Base-by-base conservation (phyloP, 2,329 filamentous ascomycete species). In the Claviceps maximensis region DNA sequence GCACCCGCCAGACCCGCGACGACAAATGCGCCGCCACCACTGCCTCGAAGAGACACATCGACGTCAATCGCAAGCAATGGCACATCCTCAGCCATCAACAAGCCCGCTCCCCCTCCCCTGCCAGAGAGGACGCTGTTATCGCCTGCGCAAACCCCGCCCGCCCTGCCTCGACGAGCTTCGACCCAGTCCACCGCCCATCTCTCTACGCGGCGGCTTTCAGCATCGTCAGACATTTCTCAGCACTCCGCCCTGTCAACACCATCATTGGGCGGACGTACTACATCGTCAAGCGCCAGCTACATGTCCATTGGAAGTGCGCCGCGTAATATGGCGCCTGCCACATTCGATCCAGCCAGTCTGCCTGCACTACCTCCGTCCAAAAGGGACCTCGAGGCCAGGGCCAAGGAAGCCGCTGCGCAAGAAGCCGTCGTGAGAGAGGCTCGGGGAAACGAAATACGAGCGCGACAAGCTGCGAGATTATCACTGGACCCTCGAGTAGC, bases 311-410 rank as follows among this genome's bases (percentile, higher is more conserved):
- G 74, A 12, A 61, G 67, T 9, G 56, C 65, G 4, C 58, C 68
- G 15, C 71, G 78, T 55, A 79, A 74, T 51, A 63, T 84, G 23
- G 49, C 58, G 23, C 78, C 81, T 2, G 80, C 80, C 1, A 63
- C 74, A 0, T 71, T 79, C 48, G 78, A 80, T 51, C 71, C 76
- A 36, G 69, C 77, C n/a, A 77, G 73, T 49, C 68, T 84, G 12
- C 80, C 80, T 0, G 72, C 75, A 12, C 64, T 84, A 38, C 80
- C 80, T 0, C 79, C 79, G 0, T 72, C 75, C 1, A 72, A 70
- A 56, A 71, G 74, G 44, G 79, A 82, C 54, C 66, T 70, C 2
- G 79, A 83, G 55, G 72, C 73, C 2, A 69, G 69, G 55, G 67
- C 65, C 27, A 59, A 65, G 52, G 62, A 66, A 59, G 58, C 56